Evolutionary conservation across 1,284 basidiomycete species (phyloP).

Genomic region (Salmacisia buchloeana): DNA sequence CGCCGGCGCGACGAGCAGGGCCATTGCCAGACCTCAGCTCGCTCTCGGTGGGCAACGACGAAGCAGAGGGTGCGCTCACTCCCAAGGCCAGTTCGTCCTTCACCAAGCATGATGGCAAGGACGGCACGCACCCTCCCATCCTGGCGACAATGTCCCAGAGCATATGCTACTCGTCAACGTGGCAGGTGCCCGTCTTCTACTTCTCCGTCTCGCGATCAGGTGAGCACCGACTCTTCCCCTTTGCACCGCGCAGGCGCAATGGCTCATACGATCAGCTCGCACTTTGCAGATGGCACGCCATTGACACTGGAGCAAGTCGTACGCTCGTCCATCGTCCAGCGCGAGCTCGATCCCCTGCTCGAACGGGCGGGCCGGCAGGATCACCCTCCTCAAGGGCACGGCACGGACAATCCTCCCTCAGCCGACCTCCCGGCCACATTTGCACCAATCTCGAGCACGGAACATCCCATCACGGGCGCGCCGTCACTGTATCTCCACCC

Average conservation of each 20-base stretch:
- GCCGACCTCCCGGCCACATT: constrained; percentile 7
- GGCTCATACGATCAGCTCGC: not conserved
- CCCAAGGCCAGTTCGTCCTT: not conserved
- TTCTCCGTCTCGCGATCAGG: constrained; percentile 7
- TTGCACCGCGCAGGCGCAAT: not conserved
- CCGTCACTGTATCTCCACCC: constrained; percentile 15
- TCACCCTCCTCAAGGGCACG: not conserved
- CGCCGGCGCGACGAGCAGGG: not conserved
- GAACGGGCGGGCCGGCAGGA: not conserved
- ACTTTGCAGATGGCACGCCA: not conserved
- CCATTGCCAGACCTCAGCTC: constrained; percentile 2
- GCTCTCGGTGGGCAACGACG: not conserved
- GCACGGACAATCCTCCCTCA: not conserved
- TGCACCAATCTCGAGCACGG: not conserved
- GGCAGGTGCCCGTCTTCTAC: constrained; percentile 12
- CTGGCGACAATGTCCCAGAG: constrained; percentile 8
- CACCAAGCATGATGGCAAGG: not conserved
- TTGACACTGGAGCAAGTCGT: constrained; percentile 5
- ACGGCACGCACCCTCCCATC: not conserved
- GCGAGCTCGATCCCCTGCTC: constrained; percentile 3
- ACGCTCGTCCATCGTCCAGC: constrained; percentile 10
- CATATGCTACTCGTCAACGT: constrained; percentile 11
- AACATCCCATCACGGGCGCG: constrained; percentile 9
- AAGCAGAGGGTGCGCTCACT: not conserved
- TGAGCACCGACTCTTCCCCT: not conserved